These are phyloP conservation scores for Cunninghamia lanceolata DNA, from an alignment of 75 land plant genomes.

Conservation along the genomic window DNA sequence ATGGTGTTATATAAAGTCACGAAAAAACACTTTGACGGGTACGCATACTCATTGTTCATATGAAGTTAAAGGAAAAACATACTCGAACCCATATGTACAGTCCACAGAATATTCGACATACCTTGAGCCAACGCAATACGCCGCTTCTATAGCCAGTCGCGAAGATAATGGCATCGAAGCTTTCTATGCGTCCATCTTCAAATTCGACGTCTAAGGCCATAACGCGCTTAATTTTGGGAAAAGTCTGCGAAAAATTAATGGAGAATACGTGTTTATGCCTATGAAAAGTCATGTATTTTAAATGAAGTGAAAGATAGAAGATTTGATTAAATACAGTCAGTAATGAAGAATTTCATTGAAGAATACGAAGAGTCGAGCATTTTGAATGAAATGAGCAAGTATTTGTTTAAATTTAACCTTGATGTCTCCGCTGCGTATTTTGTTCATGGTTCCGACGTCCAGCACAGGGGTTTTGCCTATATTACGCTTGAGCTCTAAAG, in stretches of 20 bases:
- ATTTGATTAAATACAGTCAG: not conserved
- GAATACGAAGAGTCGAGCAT: not conserved
- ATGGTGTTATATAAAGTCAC: not conserved
- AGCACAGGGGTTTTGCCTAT: slow-evolving; percentile 43
- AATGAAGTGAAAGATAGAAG: not conserved
- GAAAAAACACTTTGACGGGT: not conserved
- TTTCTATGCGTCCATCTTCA: slow-evolving; percentile 11
- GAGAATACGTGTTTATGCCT: not conserved
- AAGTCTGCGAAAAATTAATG: slow-evolving; percentile 12
- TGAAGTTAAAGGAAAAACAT: not conserved
- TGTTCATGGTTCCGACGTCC: slow-evolving; percentile 53
- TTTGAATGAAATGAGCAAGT: not conserved
- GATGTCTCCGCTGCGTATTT: slow-evolving; percentile 45
- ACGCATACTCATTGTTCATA: not conserved
- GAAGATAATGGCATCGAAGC: slow-evolving; percentile 39
- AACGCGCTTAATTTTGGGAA: slow-evolving; percentile 20
- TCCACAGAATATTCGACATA: not conserved
- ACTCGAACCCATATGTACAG: not conserved
- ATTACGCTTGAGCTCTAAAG: slow-evolving; percentile 33
- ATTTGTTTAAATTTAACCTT: slow-evolving; percentile 24
- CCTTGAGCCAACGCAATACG: slow-evolving; percentile 42
- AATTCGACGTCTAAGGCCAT: slow-evolving; percentile 13
- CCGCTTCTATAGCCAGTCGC: slow-evolving; percentile 51
- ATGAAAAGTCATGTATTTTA: not conserved
- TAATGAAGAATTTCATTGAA: not conserved